Conservation (phyloP, 495 filamentous ascomycete genomes). For the Aspergillus incahuasiensis region DNA sequence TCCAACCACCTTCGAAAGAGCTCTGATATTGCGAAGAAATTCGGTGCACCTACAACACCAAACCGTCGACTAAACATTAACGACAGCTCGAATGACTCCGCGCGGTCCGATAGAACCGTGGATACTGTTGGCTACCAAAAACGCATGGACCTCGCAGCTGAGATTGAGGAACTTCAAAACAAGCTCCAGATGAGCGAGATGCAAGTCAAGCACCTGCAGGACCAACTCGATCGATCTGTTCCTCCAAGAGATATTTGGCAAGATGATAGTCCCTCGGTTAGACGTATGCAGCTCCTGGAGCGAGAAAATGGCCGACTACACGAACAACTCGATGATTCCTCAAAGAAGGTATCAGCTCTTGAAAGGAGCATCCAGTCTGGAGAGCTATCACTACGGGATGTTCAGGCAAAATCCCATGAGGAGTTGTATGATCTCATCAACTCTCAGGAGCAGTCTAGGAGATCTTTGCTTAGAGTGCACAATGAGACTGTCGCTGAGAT, state of each 20-base stretch:
- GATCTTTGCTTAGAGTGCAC: constrained; percentile 74
- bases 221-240: constrained; percentile 66
- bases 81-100: constrained; percentile 65
- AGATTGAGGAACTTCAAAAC: constrained; percentile 90
- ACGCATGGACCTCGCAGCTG: constrained; percentile 84
- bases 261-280: constrained; percentile 79
- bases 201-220: constrained; percentile 92
- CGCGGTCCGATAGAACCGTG: constrained; percentile 80
- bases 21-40: constrained; percentile 60
- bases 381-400: constrained; percentile 84
- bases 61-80: constrained; percentile 65
- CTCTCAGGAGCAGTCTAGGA: constrained; percentile 85
- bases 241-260: constrained; percentile 56
- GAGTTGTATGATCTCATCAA: constrained; percentile 92
- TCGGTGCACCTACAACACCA: constrained; percentile 71
- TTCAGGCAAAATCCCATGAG: constrained; percentile 91
- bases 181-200: constrained; percentile 93
- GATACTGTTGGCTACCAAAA: constrained; percentile 87
- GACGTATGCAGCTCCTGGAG: constrained; percentile 86
- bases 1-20: constrained; percentile 72
- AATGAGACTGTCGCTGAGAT: constrained; percentile 82
- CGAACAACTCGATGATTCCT: constrained; percentile 90
- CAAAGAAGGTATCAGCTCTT: constrained; percentile 85
- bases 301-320: constrained; percentile 89
- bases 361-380: constrained; percentile 84